Base-by-base conservation (phyloP, 495 filamentous ascomycete species). In the Ramalina intermedia region DNA sequence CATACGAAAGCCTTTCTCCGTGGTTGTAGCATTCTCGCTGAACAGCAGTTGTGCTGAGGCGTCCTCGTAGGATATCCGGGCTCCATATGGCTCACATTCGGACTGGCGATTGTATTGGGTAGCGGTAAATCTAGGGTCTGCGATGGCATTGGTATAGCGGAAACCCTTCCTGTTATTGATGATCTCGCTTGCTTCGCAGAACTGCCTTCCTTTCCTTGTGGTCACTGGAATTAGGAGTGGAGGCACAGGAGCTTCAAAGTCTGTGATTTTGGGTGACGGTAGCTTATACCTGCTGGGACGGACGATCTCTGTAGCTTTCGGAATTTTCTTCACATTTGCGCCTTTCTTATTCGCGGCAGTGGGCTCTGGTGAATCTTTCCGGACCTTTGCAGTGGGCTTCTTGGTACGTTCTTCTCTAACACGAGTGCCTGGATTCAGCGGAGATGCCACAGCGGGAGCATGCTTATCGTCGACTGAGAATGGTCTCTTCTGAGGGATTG, bases 161-260 rank as follows among this genome's bases (percentile, higher is more conserved):
- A 85, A 96, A 38, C 79, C 85, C 64, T 88, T 87, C 60, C 91
- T 90, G 56, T 95, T 96, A 53, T 79, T 84, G 38, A 91, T 84
- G 62, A 83, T 87, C 55, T 72, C 68, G 18, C 64, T 63, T 11
- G 69, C 61, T 43, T 71, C 68, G 41, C 67, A 66, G 38, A 71
- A 70, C 43, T 68, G 62, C 62, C 66, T 70, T 47, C 54, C 64
- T 52, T 55, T 58, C 20, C 70, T 74, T 68, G 51, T 74, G 65
- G 50, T 51, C 9, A 53, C 23, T 0, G 52, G 64, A 4, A 65
- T 68, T 42, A 82, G 75, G 44, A 76, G 64, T 2, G 78, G 76
- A 1, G 67, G 71, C 37, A 68, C 59, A 4, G 78, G 63, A n/a
- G 69, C 64, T 35, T 80, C 76, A 51, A 78, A 81, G 52, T 81